Conservation (phyloP, 805 yeast species). For the Metschnikowia chrysomelidarum region DNA sequence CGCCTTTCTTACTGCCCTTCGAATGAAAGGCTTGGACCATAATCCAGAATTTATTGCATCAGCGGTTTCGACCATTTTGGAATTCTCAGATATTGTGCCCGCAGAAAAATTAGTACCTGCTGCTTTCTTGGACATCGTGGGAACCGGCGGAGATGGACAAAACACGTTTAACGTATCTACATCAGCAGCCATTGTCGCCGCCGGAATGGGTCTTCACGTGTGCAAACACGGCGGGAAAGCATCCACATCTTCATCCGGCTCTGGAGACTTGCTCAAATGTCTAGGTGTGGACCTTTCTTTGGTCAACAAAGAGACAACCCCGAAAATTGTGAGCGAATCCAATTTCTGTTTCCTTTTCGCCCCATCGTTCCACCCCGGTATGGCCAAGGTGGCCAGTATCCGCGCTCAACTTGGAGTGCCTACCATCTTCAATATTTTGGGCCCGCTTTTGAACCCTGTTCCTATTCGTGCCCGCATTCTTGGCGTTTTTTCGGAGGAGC, state of each 20-base stretch:
- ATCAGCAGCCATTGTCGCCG: constrained; percentile 88
- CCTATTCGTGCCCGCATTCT: constrained; percentile 75
- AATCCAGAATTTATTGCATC: constrained; percentile 79
- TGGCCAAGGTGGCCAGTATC: constrained; percentile 79
- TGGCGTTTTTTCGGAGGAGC: constrained; percentile 79
- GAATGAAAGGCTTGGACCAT: constrained; percentile 74
- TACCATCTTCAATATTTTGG: constrained; percentile 89
- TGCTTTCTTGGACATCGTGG: constrained; percentile 85
- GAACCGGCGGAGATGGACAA: constrained; percentile 99
- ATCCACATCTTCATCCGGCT: constrained; percentile 87
- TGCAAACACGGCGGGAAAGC: constrained; percentile 99
- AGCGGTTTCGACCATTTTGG: constrained; percentile 74
- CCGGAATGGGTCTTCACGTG: constrained; percentile 79
- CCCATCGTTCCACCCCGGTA: constrained; percentile 90
- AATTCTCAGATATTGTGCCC: constrained; percentile 58
- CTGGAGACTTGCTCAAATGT: constrained; percentile 80
- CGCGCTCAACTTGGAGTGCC: constrained; percentile 83
- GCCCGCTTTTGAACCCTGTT: constrained; percentile 92
- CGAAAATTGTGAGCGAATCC: constrained; percentile 49
- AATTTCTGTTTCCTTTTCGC: constrained; percentile 78
- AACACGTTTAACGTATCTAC: constrained; percentile 96
- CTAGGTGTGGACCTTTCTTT: constrained; percentile 82
- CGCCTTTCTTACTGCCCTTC: constrained; percentile 75
- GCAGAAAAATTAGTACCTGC: constrained; percentile 40
- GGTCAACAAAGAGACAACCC: constrained; percentile 62